Base-by-base conservation (phyloP, 1,284 basidiomycete species). In the Microbotryum intermedium region DNA sequence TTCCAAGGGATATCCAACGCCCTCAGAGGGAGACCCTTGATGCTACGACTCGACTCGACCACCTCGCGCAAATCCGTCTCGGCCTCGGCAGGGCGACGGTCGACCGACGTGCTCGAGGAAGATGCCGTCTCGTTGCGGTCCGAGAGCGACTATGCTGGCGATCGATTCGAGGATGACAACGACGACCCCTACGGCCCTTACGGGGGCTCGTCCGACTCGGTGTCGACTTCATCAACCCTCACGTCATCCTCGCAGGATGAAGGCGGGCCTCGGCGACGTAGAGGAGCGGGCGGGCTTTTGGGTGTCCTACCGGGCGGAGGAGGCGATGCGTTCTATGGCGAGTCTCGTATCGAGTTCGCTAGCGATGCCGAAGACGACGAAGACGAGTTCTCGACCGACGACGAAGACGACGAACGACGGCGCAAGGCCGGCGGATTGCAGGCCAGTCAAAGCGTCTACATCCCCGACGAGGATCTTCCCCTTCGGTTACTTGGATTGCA, bases 401-500 rank as follows among this genome's bases (percentile, higher is more conserved):
- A 69, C 48, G 71, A 70, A 29, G 72, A 72, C 30, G 60, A 57
- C 29, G 34, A 39, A 39, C 34, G 34, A 16, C 34, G 34, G 34
- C 34, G 34, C 13, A 56, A 62, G 48, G 57, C 60, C 55, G 52
- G 64, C 34, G 30, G 57, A 9, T 34, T 44, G 44, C 50, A 59
- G 46, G 44, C 66, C 21, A 67, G 90, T 60, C 95, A 99, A 75
- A 87, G 84, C 3, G 81, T 98, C 44, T 84, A 92, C 71, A 81
- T 98, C 28, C 79, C 84, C 4, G 95, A 98, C 70, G 95, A 99
- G 74, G 95, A 98, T 71, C 82, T 83, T 47, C 86, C 86, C 18
- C 82, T 98, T 57, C 84, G 90, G 8, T 87, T 99, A 71, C 82
- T 90, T 20, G 92, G 92, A n/a, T 94, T 91, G 72, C 84, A 87